Evolutionary conservation across 352 stramenopile genomes (phyloP).

Genomic region (Globisporangium parvum): DNA sequence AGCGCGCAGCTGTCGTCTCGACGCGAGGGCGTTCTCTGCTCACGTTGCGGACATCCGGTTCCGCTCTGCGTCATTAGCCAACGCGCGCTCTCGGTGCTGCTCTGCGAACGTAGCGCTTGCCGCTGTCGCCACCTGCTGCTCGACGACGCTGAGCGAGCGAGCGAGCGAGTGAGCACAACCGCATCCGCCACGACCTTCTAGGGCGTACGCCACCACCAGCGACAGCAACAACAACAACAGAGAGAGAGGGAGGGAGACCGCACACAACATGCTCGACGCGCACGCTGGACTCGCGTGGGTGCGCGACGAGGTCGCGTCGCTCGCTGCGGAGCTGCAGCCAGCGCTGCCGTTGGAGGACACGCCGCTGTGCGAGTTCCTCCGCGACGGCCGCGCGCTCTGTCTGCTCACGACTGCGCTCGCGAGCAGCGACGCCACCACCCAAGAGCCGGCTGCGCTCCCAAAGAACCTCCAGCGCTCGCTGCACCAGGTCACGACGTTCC

Average conservation of each 20-base stretch:
- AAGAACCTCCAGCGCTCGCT: conserved; percentile 72
- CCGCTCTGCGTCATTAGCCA: neutral
- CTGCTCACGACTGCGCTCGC: conserved; percentile 49
- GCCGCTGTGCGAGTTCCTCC: conserved; percentile 59
- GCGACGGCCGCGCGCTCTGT: conserved; percentile 71
- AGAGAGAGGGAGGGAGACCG: neutral
- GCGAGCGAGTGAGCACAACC: conserved; percentile 5
- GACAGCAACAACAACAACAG: no score
- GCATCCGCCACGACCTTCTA: conserved; percentile 5
- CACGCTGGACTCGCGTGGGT: conserved; percentile 46
- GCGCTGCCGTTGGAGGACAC: conserved; percentile 23
- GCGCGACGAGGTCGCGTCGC: conserved; percentile 37
- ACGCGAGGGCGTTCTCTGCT: no score
- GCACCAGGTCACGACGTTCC: conserved; percentile 67
- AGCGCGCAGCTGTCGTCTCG: no score
- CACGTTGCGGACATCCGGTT: neutral
- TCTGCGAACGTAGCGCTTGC: no score
- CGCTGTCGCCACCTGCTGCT: neutral
- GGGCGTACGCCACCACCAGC: neutral
- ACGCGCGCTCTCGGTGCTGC: neutral
- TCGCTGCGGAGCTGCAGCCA: conserved; percentile 23
- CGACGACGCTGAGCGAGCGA: neutral
- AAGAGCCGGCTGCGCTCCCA: conserved; percentile 26
- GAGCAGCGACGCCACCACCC: neutral
- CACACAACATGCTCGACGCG: conserved; percentile 1